Evolutionary conservation across 1,139 yeast genomes (phyloP).

Genomic region (Nematodospora anomalae): DNA sequence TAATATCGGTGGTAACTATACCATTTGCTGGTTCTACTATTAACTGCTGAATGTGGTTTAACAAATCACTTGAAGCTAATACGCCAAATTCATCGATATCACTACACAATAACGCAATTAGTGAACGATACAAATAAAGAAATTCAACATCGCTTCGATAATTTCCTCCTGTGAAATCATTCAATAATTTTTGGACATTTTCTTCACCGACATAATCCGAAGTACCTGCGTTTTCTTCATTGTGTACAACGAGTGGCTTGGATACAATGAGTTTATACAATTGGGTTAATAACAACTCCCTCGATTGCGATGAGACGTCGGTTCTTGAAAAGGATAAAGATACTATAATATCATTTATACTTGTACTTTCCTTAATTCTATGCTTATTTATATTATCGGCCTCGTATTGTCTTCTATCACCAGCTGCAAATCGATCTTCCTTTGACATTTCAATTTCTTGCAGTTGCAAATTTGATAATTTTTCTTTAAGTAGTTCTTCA

Average conservation of each 20-base stretch:
- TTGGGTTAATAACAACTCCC: conserved; percentile 53
- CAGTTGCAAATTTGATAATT: conserved; percentile 35
- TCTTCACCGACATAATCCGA: conserved; percentile 37
- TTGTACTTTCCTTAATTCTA: conserved; percentile 38
- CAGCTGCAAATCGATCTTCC: conserved; percentile 17
- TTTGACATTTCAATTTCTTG: conserved; percentile 17
- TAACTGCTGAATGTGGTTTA: conserved; percentile 32
- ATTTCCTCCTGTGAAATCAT: conserved; percentile 31
- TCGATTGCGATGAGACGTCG: conserved; percentile 48
- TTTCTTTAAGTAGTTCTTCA: conserved; percentile 42
- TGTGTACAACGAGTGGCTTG: conserved; percentile 40
- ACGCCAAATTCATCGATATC: conserved; percentile 55
- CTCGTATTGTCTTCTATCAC: conserved; percentile 33
- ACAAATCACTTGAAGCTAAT: conserved; percentile 41
- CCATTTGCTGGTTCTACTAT: conserved; percentile 37
- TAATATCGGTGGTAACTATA: conserved; percentile 37
- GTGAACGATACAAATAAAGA: conserved; percentile 41
- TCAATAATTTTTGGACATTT: conserved; percentile 34
- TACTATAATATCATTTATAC: conserved; percentile 40
- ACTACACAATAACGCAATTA: conserved; percentile 44
- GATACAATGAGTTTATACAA: conserved; percentile 48
- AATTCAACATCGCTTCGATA: conserved; percentile 47
- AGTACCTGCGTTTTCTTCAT: conserved; percentile 38
- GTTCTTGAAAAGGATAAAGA: conserved; percentile 43
- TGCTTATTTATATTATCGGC: conserved; percentile 34